Evolutionary conservation across 106 monocot species (phyloP), one percentile per base, ranked within the genome.

Genomic region (Xerophyta viscosa): DNA sequence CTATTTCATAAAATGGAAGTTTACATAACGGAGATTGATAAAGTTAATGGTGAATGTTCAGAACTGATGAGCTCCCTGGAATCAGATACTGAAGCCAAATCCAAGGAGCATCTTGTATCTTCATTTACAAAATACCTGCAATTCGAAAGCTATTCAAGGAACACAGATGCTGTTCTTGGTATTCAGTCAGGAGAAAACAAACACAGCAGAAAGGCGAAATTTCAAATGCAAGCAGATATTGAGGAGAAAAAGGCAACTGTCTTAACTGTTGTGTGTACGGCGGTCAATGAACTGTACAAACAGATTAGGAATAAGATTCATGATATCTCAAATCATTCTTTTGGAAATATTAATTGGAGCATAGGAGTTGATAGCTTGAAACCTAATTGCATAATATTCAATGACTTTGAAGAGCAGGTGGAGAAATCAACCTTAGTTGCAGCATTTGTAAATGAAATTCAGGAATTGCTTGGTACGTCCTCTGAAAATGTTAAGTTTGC

Each of bases 331-430:
- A 49, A 45, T 61, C 57, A 60, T 65, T 47, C 66, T 13, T 31
- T 28, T 60, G 30, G 24, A 20, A 72, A 25, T 64, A 44, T 50
- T 72, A 57, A 49, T 15, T 81, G 62, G 62, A 60, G 28, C 49
- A 30, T 41, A 41, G 65, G 65, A 43, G 70, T 68, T 51, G 54
- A 61, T 50, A 57, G 27, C 44, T 36, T 48, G 12, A 57, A 59
- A 24, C 59, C 60, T 55, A 69, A 70, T 68, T 68, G 61, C 56
- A 50, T 53, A 22, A 43, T 57, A 13, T 70, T 65, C 45, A 36
- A 8, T 41, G 68, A 73, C 48, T 77, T 90, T 63, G 81, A 86
- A 64, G 86, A 90, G 49, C 98, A 86, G 47, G 76, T 90, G 65
- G 98, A 89, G 39, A 98, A 77, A 60, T 98, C 79, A 67, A 71